Conservation (phyloP, 768 basidiomycete genomes). For the Neoboletus subvelutipes region DNA sequence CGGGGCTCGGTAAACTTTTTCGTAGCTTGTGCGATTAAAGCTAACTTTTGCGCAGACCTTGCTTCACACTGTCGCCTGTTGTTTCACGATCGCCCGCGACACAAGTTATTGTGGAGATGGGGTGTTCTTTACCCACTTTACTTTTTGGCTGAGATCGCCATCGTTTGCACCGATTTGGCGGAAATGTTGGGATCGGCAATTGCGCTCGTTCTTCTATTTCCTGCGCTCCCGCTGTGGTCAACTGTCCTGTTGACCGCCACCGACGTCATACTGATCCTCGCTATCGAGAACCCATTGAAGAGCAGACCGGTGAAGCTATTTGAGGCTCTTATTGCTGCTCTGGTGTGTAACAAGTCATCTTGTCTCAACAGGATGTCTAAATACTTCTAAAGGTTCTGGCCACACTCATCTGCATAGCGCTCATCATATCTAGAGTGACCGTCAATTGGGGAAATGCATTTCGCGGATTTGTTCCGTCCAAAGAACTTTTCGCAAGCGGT, state of each 20-base stretch:
- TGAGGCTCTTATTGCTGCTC: conserved; percentile 57
- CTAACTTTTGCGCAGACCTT: conserved; percentile 44
- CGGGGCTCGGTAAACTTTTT: conserved; percentile 61
- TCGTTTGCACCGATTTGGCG: conserved; percentile 77
- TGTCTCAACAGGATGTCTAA: not conserved
- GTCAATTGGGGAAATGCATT: conserved; percentile 77
- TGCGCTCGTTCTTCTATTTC: conserved; percentile 74
- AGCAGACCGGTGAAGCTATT: conserved; percentile 67
- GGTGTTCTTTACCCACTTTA: conserved; percentile 66
- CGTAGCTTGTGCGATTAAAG: not conserved
- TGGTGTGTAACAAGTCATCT: conserved; percentile 43
- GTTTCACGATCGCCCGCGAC: conserved; percentile 61
- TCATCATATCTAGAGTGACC: conserved; percentile 69
- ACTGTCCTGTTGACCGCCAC: conserved; percentile 65
- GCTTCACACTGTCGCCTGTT: conserved; percentile 63
- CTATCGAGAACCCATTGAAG: conserved; percentile 66
- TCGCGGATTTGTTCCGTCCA: conserved; percentile 73
- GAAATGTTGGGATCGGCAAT: conserved; percentile 84
- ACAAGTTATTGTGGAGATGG: conserved; percentile 58
- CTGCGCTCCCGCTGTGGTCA: conserved; percentile 64
- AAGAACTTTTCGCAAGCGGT: conserved; percentile 52
- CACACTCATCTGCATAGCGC: conserved; percentile 75
- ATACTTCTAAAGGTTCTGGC: conserved; percentile 48
- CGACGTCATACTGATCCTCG: conserved; percentile 71
- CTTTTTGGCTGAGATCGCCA: conserved; percentile 62